Percentiles rank a stretch among this genome's conserved stretches.
phyloP scores from a whole-genome alignment of 257 asterid genomes.

The Fraxinus excelsior region DNA sequence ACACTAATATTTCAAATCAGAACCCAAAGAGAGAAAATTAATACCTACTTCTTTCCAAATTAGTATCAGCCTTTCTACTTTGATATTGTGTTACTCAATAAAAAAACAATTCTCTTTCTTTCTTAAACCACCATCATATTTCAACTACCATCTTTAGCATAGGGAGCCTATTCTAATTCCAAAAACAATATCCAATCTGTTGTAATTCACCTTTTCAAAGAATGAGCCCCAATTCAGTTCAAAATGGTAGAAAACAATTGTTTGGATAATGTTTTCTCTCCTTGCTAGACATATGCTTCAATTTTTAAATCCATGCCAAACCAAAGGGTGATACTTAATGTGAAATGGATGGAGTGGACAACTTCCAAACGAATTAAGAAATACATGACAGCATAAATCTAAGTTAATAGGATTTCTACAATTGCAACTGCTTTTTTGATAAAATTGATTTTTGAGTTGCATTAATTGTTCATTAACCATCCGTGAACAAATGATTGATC shows the following conservation, averaged over 20 bases:
- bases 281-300: background rate
- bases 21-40: background rate
- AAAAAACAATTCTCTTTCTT: background rate
- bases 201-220: background rate
- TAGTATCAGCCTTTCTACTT: background rate
- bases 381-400: background rate
- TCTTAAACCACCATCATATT: background rate
- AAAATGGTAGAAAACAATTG: background rate
- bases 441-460: background rate
- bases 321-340: background rate
- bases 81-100: background rate
- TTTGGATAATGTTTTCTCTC: background rate
- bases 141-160: background rate
- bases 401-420: background rate
- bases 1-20: background rate
- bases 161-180: too few relatives aligned
- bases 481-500: background rate
- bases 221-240: background rate
- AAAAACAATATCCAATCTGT: background rate
- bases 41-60: background rate
- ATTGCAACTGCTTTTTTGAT: background rate
- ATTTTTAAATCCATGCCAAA: background rate
- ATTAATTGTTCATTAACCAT: background rate
- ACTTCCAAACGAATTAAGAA: background rate
- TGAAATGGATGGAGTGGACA: background rate